A percentile compares a stretch with the other conserved stretches of the same genome.
phyloP scores from a whole-genome alignment of 805 yeast genomes.

The Candida golubevii region DNA sequence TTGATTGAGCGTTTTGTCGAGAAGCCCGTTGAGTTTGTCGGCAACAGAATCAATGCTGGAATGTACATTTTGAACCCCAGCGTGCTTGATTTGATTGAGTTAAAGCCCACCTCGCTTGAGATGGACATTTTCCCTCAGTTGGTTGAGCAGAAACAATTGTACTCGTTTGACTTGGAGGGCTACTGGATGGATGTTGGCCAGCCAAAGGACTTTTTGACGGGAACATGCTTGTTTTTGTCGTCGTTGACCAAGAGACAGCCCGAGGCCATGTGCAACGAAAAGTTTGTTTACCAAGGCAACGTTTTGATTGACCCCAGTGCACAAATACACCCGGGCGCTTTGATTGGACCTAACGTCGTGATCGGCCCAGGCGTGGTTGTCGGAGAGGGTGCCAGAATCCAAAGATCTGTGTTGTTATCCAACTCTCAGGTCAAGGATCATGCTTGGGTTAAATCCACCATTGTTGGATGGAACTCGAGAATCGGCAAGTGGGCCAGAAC shows the following conservation, averaged over 20 bases:
- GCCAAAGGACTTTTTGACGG: conserved; percentile 98
- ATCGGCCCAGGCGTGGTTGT: conserved; percentile 94
- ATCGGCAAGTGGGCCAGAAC: conserved; percentile 99
- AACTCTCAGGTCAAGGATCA: conserved; percentile 93
- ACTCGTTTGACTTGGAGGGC: conserved; percentile 96
- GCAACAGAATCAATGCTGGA: conserved; percentile 99
- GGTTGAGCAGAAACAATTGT: conserved; percentile 83
- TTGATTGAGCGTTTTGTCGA: conserved; percentile 98
- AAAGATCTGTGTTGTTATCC: conserved; percentile 87
- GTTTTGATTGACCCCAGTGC: conserved; percentile 95
- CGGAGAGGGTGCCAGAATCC: conserved; percentile 98
- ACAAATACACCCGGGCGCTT: conserved; percentile 84
- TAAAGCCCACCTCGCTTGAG: conserved; percentile 98
- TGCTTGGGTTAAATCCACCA: conserved; percentile 96
- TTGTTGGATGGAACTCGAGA: conserved; percentile 98
- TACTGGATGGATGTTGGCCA: conserved; percentile 99
- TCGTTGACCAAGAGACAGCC: conserved; percentile 81
- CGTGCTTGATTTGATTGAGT: conserved; percentile 92
- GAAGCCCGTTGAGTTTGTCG: conserved; percentile 98
- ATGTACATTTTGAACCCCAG: conserved; percentile 96
- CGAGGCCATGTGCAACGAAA: conserved; percentile 60
- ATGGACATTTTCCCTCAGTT: conserved; percentile 98
- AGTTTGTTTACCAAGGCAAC: conserved; percentile 82
- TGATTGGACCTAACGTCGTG: conserved; percentile 97
- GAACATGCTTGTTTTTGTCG: conserved; percentile 87